Base-by-base conservation (phyloP, 805 yeast genomes). In the Candida ortonii region DNA sequence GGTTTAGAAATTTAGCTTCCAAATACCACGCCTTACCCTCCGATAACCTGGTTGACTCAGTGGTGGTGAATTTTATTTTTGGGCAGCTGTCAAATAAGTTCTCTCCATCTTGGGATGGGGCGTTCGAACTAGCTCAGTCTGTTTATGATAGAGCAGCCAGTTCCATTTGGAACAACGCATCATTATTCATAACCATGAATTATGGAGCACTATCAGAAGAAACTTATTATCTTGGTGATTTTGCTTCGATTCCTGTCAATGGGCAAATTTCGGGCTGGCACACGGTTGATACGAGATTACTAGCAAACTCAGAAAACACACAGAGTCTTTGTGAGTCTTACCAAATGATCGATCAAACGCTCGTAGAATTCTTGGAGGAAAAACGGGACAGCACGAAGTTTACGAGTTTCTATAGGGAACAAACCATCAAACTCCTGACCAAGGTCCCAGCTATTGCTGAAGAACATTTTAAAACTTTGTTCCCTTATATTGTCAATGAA, bases 41-140 rank as follows among this genome's bases (percentile, higher is more conserved):
- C 4, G 62, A 61, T 17, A 45, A 33, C 2, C 30, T 53, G 9
- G 35, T 41, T 7, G 52, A 52, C 46, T 8, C 58, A 43, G 39
- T 70, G 11, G 66, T 74, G 20, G 64, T 73, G 23, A 67, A 65
- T 15, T 77, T 70, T 47, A 35, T 78, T 23, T 71, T 83, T 46
- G 97, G 97, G 21, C 68, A 84, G 40, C 60, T 89, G 26, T 68
- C 86, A 4, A 78, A 79, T 21, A 73, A 76, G 38, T 87, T 90
- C 47, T 83, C 86, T 36, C 97, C 97, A 1, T 70, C 83, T 10
- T 88, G 96, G 95, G 71, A 75, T 13, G 87, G 83, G 5, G 83
- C 84, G 2, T 62, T 69, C 34, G 90, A 81, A 41, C 70, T 73
- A 4, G 51, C 85, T 4, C 74, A 79, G 1, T 50, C 57, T 3